Evolutionary conservation across 2,329 filamentous ascomycete genomes (phyloP), one percentile per base, ranked within the genome.

Genomic region (Botryotinia globosa): DNA sequence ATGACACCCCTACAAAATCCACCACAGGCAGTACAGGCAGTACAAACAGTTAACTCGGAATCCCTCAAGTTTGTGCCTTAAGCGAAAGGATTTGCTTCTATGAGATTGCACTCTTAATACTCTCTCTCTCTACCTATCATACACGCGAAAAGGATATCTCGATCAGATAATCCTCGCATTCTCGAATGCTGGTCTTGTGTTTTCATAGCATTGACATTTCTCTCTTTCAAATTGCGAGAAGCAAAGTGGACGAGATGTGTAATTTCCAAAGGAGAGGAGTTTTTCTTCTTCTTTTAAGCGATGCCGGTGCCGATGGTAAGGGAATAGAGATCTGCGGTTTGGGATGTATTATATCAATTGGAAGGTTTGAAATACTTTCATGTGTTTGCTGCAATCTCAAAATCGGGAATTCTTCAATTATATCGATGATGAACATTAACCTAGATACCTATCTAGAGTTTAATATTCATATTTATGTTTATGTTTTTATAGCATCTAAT

Each of bases 51-150:
- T 16, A 4, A 18, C 25, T 16, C 51, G 4, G 14, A 6, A 54
- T 54, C 25, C 5, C 14, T 16, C 3, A 2, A 16, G 51, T 51
- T 51, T 51, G 25, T 25, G 48, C 14, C 14, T 51, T 6, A n/a
- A n/a, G 48, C 48, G 48, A 51, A 12, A 51, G 48, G 25, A n/a
- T 4, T 51, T 51, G 10, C 10, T 51, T 51, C 22, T 48, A 14
- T 51, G 22, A n/a, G 5, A 6, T 14, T n/a, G 25, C 4, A 5
- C 25, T 0, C 45, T 51, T 6, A 22, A n/a, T 14, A n/a, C 25
- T 25, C 9, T 25, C 22, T 25, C 4, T 25, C 22, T n/a, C 10
- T n/a, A 10, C 6, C 4, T 7, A 14, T 6, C 0, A n/a, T 51
- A 51, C 4, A 51, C 48, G 10, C 10, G 5, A 22, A 14, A 2